These are phyloP conservation scores for Penicillium canescens DNA, from an alignment of 495 filamentous ascomycete species.

Conservation along the genomic window DNA sequence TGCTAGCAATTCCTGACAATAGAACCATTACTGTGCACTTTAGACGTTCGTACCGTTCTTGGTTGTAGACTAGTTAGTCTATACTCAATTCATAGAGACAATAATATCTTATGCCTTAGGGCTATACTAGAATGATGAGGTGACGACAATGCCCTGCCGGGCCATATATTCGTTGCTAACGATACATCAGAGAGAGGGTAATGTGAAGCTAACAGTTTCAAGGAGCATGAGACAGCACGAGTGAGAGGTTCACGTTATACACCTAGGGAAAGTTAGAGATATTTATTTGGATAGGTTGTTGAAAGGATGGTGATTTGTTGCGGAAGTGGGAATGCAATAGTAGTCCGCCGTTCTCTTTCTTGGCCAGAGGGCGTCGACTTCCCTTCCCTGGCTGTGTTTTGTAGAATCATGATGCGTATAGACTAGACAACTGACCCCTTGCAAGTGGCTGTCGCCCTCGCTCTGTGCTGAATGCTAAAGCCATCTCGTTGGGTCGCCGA, in stretches of 20 bases:
- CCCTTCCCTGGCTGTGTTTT: neutral
- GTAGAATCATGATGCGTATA: constrained; percentile 24
- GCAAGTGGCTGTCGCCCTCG: constrained; percentile 29
- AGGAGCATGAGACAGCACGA: neutral
- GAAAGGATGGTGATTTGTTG: neutral
- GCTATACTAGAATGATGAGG: too few species aligned
- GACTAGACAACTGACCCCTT: constrained; percentile 26
- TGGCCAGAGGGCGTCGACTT: neutral
- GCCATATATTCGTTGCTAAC: constrained; percentile 4
- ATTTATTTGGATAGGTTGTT: neutral
- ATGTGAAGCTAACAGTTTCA: neutral
- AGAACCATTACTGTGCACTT: neutral
- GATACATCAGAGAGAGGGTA: constrained; percentile 5
- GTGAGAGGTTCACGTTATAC: neutral
- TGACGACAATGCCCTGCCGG: neutral
- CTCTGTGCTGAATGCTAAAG: constrained; percentile 32
- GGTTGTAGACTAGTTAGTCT: too few species aligned
- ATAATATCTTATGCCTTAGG: too few species aligned
- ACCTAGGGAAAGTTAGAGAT: neutral
- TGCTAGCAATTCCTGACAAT: neutral
- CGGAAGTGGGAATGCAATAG: neutral
- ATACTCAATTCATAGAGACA: too few species aligned
- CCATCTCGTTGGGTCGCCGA: constrained; percentile 52
- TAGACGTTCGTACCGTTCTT: neutral
- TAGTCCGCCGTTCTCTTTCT: neutral